A percentile compares a stretch with the other conserved stretches of the same genome.
These are phyloP conservation scores for Oehlia diaphana DNA, from an alignment of 192 early-diverging fungal genomes.

Conservation along the genomic window DNA sequence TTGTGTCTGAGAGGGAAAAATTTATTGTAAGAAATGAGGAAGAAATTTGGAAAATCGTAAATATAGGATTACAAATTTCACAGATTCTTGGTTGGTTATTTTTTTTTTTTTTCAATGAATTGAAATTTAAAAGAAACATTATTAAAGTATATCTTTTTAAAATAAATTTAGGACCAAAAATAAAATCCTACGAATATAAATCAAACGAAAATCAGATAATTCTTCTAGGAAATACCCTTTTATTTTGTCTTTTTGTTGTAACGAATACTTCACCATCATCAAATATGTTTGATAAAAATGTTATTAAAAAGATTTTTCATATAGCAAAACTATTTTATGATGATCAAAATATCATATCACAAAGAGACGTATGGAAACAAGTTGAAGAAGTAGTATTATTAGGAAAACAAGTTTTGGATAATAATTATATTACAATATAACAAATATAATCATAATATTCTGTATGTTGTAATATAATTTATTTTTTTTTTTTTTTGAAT, in stretches of 20 bases:
- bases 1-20: neutral
- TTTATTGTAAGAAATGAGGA: neutral
- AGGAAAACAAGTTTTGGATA: neutral
- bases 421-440: neutral
- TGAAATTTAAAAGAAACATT: neutral
- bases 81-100: neutral
- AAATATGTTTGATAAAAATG: neutral
- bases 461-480: too few species aligned
- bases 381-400: neutral
- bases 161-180: neutral
- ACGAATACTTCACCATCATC: neutral
- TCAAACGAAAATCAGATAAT: neutral
- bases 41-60: neutral
- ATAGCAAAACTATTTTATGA: neutral
- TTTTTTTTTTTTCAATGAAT: neutral
- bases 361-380: neutral
- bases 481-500: too few species aligned
- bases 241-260: conserved; percentile 3
- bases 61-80: conserved; percentile 1
- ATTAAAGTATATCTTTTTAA: neutral
- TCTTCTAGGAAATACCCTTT: neutral
- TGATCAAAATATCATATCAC: neutral
- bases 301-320: neutral
- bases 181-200: neutral
- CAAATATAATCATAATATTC: too few species aligned